Evolutionary conservation across 2,329 filamentous ascomycete genomes (phyloP).

Genomic region (Teratosphaeriaceae sp.): DNA sequence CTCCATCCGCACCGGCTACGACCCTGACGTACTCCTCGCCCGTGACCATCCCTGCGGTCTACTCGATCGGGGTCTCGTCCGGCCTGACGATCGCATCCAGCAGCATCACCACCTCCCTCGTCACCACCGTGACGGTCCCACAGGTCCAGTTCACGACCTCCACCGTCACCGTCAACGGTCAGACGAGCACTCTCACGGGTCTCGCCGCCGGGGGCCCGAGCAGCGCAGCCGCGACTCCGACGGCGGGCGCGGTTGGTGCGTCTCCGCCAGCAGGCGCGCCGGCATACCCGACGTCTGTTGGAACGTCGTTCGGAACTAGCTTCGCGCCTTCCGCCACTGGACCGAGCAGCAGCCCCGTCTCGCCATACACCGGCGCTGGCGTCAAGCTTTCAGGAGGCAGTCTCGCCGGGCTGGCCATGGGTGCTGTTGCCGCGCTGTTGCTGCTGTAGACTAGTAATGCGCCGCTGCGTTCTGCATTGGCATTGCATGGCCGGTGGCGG

Average conservation of each 20-base stretch:
- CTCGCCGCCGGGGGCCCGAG: slow-evolving; percentile 13
- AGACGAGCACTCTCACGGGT: slow-evolving; percentile 16
- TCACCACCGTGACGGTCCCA: slow-evolving; percentile 40
- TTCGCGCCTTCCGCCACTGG: slow-evolving; percentile 10
- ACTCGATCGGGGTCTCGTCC: slow-evolving; percentile 27
- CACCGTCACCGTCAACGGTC: slow-evolving; percentile 24
- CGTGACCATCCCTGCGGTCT: slow-evolving; percentile 31
- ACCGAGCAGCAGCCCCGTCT: slow-evolving; percentile 10
- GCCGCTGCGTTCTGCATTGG: not conserved
- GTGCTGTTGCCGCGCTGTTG: slow-evolving; percentile 16
- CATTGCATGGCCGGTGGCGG: slow-evolving; percentile 1
- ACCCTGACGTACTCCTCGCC: slow-evolving; percentile 36
- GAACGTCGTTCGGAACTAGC: slow-evolving; percentile 14
- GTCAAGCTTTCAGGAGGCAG: slow-evolving; percentile 14
- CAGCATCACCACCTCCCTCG: slow-evolving; percentile 26
- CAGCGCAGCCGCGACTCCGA: slow-evolving; percentile 3
- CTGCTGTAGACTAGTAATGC: slow-evolving; percentile 15
- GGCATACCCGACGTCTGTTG: slow-evolving; percentile 4
- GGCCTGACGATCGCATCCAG: slow-evolving; percentile 27
- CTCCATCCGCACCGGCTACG: slow-evolving; percentile 26
- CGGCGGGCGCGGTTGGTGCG: slow-evolving; percentile 7
- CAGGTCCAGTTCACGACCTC: slow-evolving; percentile 39
- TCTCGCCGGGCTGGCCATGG: slow-evolving; percentile 15
- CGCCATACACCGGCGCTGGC: slow-evolving; percentile 19
- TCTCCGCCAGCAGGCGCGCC: no score